A percentile compares a stretch with the other conserved stretches of the same genome.
These are phyloP conservation scores for Cryptococcus jaspeensis DNA, from an alignment of 1,284 basidiomycete species.

Conservation along the genomic window DNA sequence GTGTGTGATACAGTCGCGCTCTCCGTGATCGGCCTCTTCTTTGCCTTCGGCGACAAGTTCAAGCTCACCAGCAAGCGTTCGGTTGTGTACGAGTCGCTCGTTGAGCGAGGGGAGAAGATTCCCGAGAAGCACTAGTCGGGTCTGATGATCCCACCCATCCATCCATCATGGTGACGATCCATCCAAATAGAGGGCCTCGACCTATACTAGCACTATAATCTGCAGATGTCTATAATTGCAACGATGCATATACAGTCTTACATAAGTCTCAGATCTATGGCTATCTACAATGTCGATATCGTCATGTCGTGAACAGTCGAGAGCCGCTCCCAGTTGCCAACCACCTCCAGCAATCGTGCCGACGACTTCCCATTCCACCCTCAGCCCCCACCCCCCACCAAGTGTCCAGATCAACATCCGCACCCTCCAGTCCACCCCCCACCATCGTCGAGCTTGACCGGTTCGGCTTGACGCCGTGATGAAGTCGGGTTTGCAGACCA, in stretches of 20 bases:
- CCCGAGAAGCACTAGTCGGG: conserved; percentile 10
- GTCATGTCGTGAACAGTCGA: neutral
- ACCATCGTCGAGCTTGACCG: conserved; percentile 9
- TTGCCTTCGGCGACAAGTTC: conserved; percentile 33
- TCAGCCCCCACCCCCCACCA: neutral
- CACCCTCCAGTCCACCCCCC: conserved; percentile 9
- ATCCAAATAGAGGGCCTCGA: too few species aligned
- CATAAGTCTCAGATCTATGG: too few species aligned
- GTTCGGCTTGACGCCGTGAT: conserved; percentile 2
- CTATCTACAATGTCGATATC: neutral
- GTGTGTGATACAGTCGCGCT: conserved; percentile 29
- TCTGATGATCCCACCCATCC: too few species aligned
- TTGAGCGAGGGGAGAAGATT: conserved; percentile 13
- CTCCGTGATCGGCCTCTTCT: conserved; percentile 36
- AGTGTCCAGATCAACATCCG: conserved; percentile 6
- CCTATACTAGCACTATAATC: too few species aligned
- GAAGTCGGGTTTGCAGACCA: conserved; percentile 23
- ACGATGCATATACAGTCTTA: too few species aligned
- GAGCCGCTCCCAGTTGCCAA: neutral
- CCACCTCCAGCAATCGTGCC: neutral
- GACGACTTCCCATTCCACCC: neutral
- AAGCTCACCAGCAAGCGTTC: conserved; percentile 22
- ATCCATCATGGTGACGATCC: too few species aligned
- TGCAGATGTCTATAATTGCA: too few species aligned
- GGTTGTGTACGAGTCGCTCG: conserved; percentile 28